Base-by-base conservation (phyloP, 2,329 filamentous ascomycete species). In the Aureobasidium uvarum region DNA sequence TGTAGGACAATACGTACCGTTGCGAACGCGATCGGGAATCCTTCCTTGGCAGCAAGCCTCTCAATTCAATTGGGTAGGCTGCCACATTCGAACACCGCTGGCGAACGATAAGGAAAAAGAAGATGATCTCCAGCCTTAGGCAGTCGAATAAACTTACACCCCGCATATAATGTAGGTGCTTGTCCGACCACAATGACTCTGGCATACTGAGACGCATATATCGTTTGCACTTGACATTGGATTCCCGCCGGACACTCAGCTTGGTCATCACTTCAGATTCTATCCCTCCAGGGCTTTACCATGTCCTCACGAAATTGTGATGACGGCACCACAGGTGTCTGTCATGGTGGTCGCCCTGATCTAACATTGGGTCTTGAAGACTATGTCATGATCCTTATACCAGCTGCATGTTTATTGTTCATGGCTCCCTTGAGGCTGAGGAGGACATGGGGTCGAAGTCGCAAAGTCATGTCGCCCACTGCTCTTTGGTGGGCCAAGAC, bases 311-410 rank as follows among this genome's bases (percentile, higher is more conserved):
- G 18, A 38, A 45, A 54, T 33, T 63, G 60, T 25, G 60, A 52
- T 28, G 60, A 63, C 48, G 33, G 25, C 14, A 63, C 5, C 6
- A 18, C 39, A 16, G 48, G 60, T 23, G 20, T 63, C 16, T 63
- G 60, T 25, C 60, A 54, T 54, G 48, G 48, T 11, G 60, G 60
- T 20, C 60, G 60, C 10, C 60, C 60, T 10, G 72, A 72, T 54
- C 70, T 74, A 65, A 74, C 72, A 16, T 59, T 74, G 11, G 65
- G 69, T 33, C 73, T 74, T 33, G 71, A 74, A 59, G 70, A 74
- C 46, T 73, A 68, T 70, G 66, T 73, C 33, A 64, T 74, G 20
- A 69, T 71, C 3, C 66, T 73, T 6, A 66, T 73, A 25, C 72
- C 72, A 0, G 70, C 72, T 36, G 70, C 69, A 33, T 46, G 67